Evolutionary conservation across 495 filamentous ascomycete genomes (phyloP).

Genomic region (Penicillium canescens): DNA sequence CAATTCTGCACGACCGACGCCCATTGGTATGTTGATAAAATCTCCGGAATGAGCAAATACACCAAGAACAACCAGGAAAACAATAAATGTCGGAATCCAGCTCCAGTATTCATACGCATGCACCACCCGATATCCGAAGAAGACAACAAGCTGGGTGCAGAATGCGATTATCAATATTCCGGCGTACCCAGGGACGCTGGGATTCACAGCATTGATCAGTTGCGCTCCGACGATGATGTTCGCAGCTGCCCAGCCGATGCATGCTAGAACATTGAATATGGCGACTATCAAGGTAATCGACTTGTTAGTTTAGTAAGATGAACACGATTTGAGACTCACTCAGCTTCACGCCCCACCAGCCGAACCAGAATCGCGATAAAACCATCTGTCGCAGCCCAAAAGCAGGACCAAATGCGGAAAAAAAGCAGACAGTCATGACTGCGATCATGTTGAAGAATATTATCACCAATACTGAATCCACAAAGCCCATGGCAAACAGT

Average conservation of each 20-base stretch:
- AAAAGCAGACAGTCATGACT: slow-evolving; percentile 49
- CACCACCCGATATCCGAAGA: slow-evolving; percentile 52
- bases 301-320: slow-evolving; percentile 31
- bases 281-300: slow-evolving; percentile 51
- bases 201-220: slow-evolving; percentile 20
- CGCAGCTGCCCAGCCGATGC: slow-evolving; percentile 20
- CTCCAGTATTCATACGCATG: slow-evolving; percentile 56
- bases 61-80: slow-evolving; percentile 52
- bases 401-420: slow-evolving; percentile 50
- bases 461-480: slow-evolving; percentile 51
- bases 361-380: slow-evolving; percentile 54
- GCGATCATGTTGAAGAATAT: slow-evolving; percentile 56
- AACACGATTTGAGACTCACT: slow-evolving; percentile 6
- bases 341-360: slow-evolving; percentile 34
- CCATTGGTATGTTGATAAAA: slow-evolving; percentile 35
- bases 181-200: slow-evolving; percentile 43
- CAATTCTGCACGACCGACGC: slow-evolving; percentile 44
- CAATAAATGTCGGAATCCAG: slow-evolving; percentile 45
- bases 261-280: slow-evolving; percentile 42
- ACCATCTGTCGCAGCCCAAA: slow-evolving; percentile 58
- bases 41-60: slow-evolving; percentile 51
- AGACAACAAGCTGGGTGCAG: slow-evolving; percentile 44
- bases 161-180: slow-evolving; percentile 54
- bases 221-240: slow-evolving; percentile 23
- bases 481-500: slow-evolving; percentile 45